Evolutionary conservation across 2,329 filamentous ascomycete genomes (phyloP).

Genomic region (Trichoderma sp.): DNA sequence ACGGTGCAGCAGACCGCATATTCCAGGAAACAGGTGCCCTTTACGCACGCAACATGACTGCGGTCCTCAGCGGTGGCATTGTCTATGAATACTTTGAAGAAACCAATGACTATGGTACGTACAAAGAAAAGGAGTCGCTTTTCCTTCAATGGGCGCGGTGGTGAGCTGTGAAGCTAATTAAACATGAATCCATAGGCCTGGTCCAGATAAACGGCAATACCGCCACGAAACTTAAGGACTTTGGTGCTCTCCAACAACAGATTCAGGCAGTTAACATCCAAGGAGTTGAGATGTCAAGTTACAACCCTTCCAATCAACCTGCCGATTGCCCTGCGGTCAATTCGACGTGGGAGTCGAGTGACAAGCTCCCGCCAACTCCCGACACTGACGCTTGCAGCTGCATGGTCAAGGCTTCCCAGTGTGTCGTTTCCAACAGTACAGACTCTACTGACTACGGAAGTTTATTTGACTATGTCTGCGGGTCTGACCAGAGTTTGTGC

Average conservation of each 20-base stretch:
- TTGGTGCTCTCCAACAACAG: constrained; percentile 66
- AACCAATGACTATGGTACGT: constrained; percentile 76
- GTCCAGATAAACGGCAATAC: constrained; percentile 57
- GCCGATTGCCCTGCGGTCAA: constrained; percentile 68
- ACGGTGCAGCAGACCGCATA: constrained; percentile 62
- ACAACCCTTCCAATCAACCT: constrained; percentile 69
- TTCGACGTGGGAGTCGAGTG: constrained; percentile 62
- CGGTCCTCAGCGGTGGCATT: constrained; percentile 90
- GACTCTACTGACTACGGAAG: constrained; percentile 58
- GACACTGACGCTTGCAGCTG: constrained; percentile 79
- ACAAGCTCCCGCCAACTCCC: constrained; percentile 75
- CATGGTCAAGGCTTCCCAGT: constrained; percentile 74
- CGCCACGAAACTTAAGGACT: constrained; percentile 71
- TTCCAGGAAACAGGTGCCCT: constrained; percentile 85
- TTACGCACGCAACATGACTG: constrained; percentile 76
- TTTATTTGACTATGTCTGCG: constrained; percentile 76
- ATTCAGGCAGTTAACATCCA: constrained; percentile 64
- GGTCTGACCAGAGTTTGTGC: constrained; percentile 55
- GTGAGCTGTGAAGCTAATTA: neutral
- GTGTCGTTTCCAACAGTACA: constrained; percentile 61
- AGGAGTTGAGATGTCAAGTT: constrained; percentile 62
- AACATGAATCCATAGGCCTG: constrained; percentile 50
- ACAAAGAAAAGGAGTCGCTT: neutral
- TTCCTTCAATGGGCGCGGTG: neutral
- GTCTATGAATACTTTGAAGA: constrained; percentile 99